phyloP scores from a whole-genome alignment of 495 filamentous ascomycete genomes.

The Penicillium coprophilum region DNA sequence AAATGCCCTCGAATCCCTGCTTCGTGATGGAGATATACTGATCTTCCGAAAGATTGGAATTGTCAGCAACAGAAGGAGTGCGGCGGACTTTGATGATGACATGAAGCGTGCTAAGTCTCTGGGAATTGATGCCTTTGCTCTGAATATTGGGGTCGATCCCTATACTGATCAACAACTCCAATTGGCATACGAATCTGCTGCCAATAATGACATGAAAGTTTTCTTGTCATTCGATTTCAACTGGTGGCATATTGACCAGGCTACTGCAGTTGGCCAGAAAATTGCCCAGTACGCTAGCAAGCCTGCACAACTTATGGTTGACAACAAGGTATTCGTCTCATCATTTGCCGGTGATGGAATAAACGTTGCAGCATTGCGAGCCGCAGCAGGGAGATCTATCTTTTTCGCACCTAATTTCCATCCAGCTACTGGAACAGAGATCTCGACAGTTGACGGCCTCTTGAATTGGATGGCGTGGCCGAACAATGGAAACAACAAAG shows the following conservation, averaged over 20 bases:
- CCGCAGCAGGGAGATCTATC: constrained; percentile 44
- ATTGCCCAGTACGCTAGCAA: constrained; percentile 48
- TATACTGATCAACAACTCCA: constrained; percentile 54
- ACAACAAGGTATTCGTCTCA: constrained; percentile 55
- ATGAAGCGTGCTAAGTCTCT: constrained; percentile 53
- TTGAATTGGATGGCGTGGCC: constrained; percentile 63
- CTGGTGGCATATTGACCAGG: constrained; percentile 49
- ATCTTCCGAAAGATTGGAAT: constrained; percentile 49
- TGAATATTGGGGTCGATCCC: constrained; percentile 55
- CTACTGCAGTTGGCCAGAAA: constrained; percentile 44
- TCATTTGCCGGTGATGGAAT: constrained; percentile 56
- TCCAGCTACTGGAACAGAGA: constrained; percentile 37
- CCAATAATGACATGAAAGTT: constrained; percentile 56
- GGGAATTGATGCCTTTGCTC: constrained; percentile 61
- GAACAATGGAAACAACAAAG: constrained; percentile 55
- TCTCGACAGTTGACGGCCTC: constrained; percentile 46
- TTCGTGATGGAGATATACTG: not conserved
- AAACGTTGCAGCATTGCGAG: constrained; percentile 43
- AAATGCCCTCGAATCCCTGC: constrained; percentile 5
- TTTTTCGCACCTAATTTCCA: constrained; percentile 60
- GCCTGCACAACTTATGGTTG: constrained; percentile 55
- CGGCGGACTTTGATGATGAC: constrained; percentile 56
- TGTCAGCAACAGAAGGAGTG: constrained; percentile 45
- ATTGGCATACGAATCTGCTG: constrained; percentile 57
- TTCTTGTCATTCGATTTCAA: constrained; percentile 64